These are phyloP conservation scores for Calonectria pseudoreteaudii DNA, from an alignment of 2,329 filamentous ascomycete species.

Conservation along the genomic window DNA sequence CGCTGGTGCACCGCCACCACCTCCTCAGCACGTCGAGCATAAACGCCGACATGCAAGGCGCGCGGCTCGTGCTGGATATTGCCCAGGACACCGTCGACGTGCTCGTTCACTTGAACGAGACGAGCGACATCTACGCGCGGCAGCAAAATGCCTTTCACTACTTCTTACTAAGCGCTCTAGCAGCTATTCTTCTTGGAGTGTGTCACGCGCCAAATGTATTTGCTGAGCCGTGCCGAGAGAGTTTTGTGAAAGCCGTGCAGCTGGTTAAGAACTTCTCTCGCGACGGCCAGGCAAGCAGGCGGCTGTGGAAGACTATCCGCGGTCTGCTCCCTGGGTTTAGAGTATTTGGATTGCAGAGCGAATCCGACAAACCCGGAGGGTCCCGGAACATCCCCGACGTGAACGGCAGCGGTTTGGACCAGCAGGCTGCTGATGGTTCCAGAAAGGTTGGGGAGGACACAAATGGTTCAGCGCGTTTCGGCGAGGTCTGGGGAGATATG, in stretches of 20 bases:
- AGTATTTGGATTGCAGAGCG: constrained; percentile 38
- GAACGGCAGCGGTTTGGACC: not conserved
- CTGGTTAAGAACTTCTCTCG: constrained; percentile 49
- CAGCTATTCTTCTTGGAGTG: constrained; percentile 50
- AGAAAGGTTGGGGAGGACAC: not conserved
- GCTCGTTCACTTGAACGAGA: constrained; percentile 41
- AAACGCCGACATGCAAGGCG: constrained; percentile 47
- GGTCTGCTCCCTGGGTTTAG: constrained; percentile 47
- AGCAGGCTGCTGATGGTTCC: not conserved
- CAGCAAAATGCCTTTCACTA: constrained; percentile 46
- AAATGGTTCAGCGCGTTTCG: not conserved
- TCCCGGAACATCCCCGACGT: not conserved
- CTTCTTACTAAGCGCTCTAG: constrained; percentile 44
- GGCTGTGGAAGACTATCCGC: constrained; percentile 52
- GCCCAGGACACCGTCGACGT: constrained; percentile 44
- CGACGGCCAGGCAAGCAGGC: constrained; percentile 45
- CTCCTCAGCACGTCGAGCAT: constrained; percentile 54
- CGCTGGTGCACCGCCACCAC: constrained; percentile 57
- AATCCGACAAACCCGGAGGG: constrained; percentile 20
- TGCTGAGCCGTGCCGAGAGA: constrained; percentile 49
- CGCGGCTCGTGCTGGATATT: constrained; percentile 51
- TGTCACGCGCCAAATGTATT: constrained; percentile 57
- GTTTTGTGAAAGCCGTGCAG: constrained; percentile 47
- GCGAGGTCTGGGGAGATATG: constrained; percentile 6
- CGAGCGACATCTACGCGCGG: constrained; percentile 43